Evolutionary conservation across 1,284 basidiomycete genomes (phyloP).

Genomic region (Moesziomyces antarcticus): DNA sequence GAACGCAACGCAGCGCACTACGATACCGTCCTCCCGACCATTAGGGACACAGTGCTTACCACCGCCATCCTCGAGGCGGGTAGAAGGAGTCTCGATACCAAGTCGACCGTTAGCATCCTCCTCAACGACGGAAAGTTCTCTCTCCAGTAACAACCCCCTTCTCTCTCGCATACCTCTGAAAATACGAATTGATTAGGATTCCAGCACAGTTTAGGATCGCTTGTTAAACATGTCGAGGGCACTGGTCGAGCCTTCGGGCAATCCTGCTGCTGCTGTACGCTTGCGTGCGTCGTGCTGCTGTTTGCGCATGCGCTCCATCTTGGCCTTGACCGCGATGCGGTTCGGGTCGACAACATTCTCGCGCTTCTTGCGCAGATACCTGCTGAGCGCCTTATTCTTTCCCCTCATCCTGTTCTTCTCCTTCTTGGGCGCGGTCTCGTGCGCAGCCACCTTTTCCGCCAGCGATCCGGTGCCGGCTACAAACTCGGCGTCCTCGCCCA

Average conservation of each 20-base stretch:
- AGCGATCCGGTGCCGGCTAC: slow-evolving; percentile 14
- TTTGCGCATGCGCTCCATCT: slow-evolving; percentile 41
- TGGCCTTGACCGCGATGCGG: slow-evolving; percentile 46
- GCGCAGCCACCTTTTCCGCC: slow-evolving; percentile 32
- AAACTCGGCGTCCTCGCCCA: slow-evolving; percentile 12
- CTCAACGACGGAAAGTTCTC: slow-evolving; percentile 76
- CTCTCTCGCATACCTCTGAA: too few species aligned
- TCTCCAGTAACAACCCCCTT: too few species aligned
- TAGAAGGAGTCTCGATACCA: slow-evolving; percentile 86
- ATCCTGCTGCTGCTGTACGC: slow-evolving; percentile 29
- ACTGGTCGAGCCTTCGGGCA: slow-evolving; percentile 21
- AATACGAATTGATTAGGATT: too few species aligned
- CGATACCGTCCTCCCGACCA: slow-evolving; percentile 85
- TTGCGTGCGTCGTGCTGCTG: slow-evolving; percentile 25
- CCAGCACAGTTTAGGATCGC: slow-evolving; percentile 1
- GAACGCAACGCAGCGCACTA: slow-evolving; percentile 75
- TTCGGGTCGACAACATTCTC: slow-evolving; percentile 64
- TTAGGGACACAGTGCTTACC: slow-evolving; percentile 85
- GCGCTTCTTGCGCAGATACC: slow-evolving; percentile 62
- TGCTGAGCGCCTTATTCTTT: slow-evolving; percentile 60
- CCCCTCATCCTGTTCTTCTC: slow-evolving; percentile 63
- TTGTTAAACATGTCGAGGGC: slow-evolving; percentile 46
- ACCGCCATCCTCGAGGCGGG: slow-evolving; percentile 92
- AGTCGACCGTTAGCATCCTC: slow-evolving; percentile 80
- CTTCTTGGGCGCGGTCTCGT: slow-evolving; percentile 28